A percentile compares a stretch with the other conserved stretches of the same genome.
Evolutionary conservation across 1,284 basidiomycete species (phyloP).

Genomic region (Apiotrichum domesticum): DNA sequence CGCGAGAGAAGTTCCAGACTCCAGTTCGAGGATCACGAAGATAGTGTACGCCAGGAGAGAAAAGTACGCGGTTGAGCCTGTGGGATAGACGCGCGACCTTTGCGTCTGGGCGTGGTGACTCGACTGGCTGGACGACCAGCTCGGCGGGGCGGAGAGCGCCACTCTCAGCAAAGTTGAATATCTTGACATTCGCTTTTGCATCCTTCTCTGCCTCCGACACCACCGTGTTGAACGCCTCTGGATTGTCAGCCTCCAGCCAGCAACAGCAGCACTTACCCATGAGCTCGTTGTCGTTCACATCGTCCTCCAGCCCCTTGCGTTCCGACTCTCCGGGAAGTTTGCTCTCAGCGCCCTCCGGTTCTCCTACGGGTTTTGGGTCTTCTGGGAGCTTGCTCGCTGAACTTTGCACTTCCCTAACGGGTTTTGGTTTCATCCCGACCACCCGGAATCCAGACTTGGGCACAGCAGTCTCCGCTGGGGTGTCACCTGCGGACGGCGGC

Average conservation of each 20-base stretch:
- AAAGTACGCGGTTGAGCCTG: conserved; percentile 73
- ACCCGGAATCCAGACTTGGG: no score
- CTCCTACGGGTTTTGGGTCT: no score
- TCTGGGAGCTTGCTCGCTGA: neutral
- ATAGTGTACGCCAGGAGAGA: conserved; percentile 91
- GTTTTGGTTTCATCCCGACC: no score
- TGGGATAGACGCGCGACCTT: conserved; percentile 65
- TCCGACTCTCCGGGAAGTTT: no score
- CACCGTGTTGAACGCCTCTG: neutral
- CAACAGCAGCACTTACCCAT: neutral
- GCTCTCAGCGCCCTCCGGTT: no score
- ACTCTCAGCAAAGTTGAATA: neutral
- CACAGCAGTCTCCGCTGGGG: no score
- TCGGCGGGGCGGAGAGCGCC: neutral
- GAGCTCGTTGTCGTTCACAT: neutral
- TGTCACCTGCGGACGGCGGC: no score
- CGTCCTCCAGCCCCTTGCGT: neutral
- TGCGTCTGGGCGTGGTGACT: conserved; percentile 39
- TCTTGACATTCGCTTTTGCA: no score
- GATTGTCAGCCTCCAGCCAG: neutral
- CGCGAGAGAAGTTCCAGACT: conserved; percentile 77
- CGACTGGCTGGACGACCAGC: conserved; percentile 30
- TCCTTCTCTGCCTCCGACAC: neutral
- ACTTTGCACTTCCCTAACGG: no score
- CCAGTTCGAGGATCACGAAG: conserved; percentile 77